Evolutionary conservation across 2,329 filamentous ascomycete species (phyloP).

Genomic region (Fusarium subglutinans): DNA sequence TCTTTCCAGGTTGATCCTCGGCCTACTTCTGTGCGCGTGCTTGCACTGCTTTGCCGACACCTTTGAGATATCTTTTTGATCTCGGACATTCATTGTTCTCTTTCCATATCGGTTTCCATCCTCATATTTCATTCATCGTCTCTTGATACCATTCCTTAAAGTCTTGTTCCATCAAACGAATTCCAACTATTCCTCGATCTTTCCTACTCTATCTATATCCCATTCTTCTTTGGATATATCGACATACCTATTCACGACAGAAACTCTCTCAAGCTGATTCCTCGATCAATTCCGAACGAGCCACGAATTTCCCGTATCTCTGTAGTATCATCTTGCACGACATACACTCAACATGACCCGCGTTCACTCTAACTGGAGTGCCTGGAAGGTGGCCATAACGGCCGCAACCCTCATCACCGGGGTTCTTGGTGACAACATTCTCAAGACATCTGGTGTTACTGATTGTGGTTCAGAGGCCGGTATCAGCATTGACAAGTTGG

Average conservation of each 20-base stretch:
- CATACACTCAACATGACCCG: constrained; percentile 47
- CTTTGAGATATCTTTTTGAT: constrained; percentile 33
- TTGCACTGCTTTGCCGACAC: constrained; percentile 40
- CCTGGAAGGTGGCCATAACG: constrained; percentile 48
- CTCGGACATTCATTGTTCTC: constrained; percentile 32
- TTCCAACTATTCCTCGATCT: constrained; percentile 22
- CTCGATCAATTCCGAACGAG: constrained; percentile 30
- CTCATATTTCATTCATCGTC: constrained; percentile 10
- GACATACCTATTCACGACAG: constrained; percentile 34
- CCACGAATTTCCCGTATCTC: constrained; percentile 39
- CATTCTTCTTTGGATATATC: constrained; percentile 23
- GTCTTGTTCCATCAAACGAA: constrained; percentile 22
- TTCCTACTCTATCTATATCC: constrained; percentile 8
- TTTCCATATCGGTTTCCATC: constrained; percentile 11
- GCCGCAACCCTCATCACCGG: constrained; percentile 51
- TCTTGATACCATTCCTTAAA: constrained; percentile 41
- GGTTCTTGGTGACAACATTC: constrained; percentile 73
- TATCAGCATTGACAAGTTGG: constrained; percentile 76
- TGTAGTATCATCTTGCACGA: constrained; percentile 30
- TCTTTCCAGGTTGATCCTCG: constrained; percentile 67
- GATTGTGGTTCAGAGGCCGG: constrained; percentile 67
- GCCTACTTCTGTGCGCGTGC: constrained; percentile 51
- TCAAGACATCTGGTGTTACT: constrained; percentile 83
- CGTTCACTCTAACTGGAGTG: constrained; percentile 42
- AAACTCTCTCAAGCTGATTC: constrained; percentile 27